Evolutionary conservation across 352 stramenopile species (phyloP), one percentile per base, ranked within the genome.

Genomic region (Globisporangium middletonii): DNA sequence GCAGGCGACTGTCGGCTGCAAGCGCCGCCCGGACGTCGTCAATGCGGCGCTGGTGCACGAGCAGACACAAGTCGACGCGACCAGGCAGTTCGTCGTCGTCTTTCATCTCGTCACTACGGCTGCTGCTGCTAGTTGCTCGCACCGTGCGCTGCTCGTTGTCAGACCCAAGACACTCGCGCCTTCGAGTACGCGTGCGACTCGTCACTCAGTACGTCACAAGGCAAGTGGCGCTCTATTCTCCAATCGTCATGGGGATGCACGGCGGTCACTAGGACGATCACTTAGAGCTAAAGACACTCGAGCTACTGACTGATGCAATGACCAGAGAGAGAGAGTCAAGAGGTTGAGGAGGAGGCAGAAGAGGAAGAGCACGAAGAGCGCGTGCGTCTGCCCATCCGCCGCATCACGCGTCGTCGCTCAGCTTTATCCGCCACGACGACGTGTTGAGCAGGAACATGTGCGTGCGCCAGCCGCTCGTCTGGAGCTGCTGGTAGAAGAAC

Each of bases 401-500:
- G 2, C 7, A 49, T 67, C 66, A 84, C 30, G 55, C 57, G 15
- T 67, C 58, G 43, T 77, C 73, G 50, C 55, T 75, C n/a, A 86
- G 42, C 59, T 86, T 85, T 58, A 89, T 81, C 37, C 79, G 74
- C 79, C 76, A 89, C 51, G 75, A 60, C 26, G 72, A 71, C 15
- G 75, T 86, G 56, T 85, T 86, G 27, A 89, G 67, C 58, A 89
- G 59, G 63, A 83, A 86, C 72, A 87, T 83, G 67, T 89, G 79
- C 37, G 75, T 87, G 35, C 75, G 75, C 79, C 79, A 89, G 19
- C 79, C 75, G 38, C 71, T 80, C 57, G 72, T 72, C 56, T 89
- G 63, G 26, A 89, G 61, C 9, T 82, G 63, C 68, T 87, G 75
- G 41, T 72, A 68, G 65, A 87, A 89, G 48, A 84, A 77, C 45